Evolutionary conservation across 148 eudicot species (phyloP).

Genomic region (Amaranthus cruentus): DNA sequence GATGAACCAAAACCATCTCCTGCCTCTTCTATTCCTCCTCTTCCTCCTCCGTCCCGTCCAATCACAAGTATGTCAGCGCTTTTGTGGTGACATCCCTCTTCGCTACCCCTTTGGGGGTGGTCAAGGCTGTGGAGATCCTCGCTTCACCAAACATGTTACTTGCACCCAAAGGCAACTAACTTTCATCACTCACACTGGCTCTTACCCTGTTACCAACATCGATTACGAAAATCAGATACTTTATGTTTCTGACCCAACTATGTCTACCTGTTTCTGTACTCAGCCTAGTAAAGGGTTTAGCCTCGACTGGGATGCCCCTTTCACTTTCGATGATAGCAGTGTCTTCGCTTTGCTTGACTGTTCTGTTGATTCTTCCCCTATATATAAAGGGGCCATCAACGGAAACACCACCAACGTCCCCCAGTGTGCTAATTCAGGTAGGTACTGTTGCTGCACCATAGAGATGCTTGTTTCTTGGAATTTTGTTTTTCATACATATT

Average conservation of each 20-base stretch:
- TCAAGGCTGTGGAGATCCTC: conserved; percentile 76
- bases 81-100: conserved; percentile 60
- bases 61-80: conserved; percentile 63
- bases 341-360: conserved; percentile 78
- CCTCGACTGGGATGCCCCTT: conserved; percentile 87
- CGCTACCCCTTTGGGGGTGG: conserved; percentile 79
- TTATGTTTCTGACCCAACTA: conserved; percentile 66
- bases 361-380: conserved; percentile 44
- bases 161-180: conserved; percentile 58
- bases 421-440: conserved; percentile 55
- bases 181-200: conserved; percentile 62
- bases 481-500: too few species aligned
- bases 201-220: conserved; percentile 62
- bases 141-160: conserved; percentile 49
- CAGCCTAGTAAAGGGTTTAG: conserved; percentile 75
- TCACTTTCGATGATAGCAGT: conserved; percentile 51
- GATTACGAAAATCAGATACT: conserved; percentile 56
- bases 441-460: too few species aligned
- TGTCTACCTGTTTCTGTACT: conserved; percentile 73
- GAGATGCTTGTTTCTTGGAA: too few species aligned
- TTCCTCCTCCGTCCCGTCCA: conserved; percentile 25
- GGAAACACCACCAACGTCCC: conserved; percentile 38
- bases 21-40: conserved; percentile 25
- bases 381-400: conserved; percentile 35
- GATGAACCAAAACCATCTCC: conserved; percentile 30